Evolutionary conservation across 176 grass and related monocot genomes (phyloP).

Genomic region (Sorghum bicolor): Sorghum_bicolor_NCBIv3 NC_012878.2:59227501-59228000

Average conservation of each 20-base stretch:
- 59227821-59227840: background rate
- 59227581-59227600: constrained; percentile 2
- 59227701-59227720: constrained; percentile 84
- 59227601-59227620: constrained; percentile 99
- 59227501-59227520: background rate
- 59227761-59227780: background rate
- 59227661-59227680: constrained; percentile 92
- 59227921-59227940: background rate
- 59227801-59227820: background rate
- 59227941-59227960: constrained; percentile 1
- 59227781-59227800: background rate
- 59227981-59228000: constrained; percentile 95
- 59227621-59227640: constrained; percentile 96
- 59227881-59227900: background rate
- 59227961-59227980: constrained; percentile 96
- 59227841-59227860: background rate
- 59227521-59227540: background rate
- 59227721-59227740: constrained; percentile 64
- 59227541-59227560: background rate
- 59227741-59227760: background rate
- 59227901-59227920: background rate
- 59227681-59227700: constrained; percentile 93
- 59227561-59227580: background rate
- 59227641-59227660: constrained; percentile 86
- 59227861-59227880: background rate